Evolutionary conservation across 2,329 filamentous ascomycete genomes (phyloP), one percentile per base, ranked within the genome.

Genomic region (Aspergillus hiratsukae): DNA sequence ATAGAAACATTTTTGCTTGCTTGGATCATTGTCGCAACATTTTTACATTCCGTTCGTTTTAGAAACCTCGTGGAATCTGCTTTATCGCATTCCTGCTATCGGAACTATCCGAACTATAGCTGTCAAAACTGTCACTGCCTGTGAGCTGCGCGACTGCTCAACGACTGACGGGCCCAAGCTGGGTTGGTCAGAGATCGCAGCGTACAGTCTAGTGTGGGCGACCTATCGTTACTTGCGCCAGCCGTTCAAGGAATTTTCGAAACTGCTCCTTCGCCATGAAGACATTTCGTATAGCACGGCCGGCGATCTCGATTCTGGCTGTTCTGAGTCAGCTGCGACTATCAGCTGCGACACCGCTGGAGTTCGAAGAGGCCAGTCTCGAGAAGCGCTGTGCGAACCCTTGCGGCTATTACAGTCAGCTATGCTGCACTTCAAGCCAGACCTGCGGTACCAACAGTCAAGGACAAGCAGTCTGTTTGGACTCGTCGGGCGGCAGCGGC

Each of bases 321-420:
- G 41, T 72, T 54, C 63, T 72, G 48, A 49, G 62, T 58, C 58
- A 58, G 54, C 53, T 61, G 48, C 61, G 56, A 53, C 59, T 60
- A 53, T 58, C 66, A 14, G 62, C 60, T 58, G 71, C 72, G 49
- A 70, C 65, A 27, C 72, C 73, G 46, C 58, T 74, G 49, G 64
- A 66, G 3, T 41, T 64, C 10, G 62, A 67, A 45, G 64, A 63
- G 28, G 49, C 50, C 19, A 31, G 52, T 23, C 50, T 69, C 23
- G 66, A 71, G 48, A 66, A 69, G 53, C 70, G 74, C 56, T 83
- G 81, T 64, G 69, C 69, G 6, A 81, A 77, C 53, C 72, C 75
- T 8, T 84, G 81, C 61, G 82, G 81, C n/a, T 82, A 75, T 63
- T 75, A 76, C 55, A 69, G 69, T 49, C 78, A 80, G 65, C 66